Percentiles rank a stretch among this genome's conserved stretches.
Evolutionary conservation across 805 yeast genomes (phyloP).

Genomic region (Wickerhamiella musiphila): DNA sequence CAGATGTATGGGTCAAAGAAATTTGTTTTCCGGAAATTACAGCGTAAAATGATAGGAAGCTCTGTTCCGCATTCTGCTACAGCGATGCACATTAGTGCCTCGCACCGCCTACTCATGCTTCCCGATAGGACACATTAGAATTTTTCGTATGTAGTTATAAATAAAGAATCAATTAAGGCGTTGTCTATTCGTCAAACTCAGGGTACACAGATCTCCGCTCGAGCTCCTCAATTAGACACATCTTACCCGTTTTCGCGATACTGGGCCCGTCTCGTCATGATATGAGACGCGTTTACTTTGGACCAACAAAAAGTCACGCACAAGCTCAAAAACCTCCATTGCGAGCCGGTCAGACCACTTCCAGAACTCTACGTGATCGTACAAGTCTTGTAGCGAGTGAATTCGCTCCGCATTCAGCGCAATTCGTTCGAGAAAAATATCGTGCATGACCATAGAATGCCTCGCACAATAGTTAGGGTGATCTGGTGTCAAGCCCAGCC

Average conservation of each 20-base stretch:
- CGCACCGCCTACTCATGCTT: no score
- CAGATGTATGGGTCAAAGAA: no score
- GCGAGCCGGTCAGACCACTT: conserved; percentile 18
- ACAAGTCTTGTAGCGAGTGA: conserved; percentile 14
- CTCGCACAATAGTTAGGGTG: conserved; percentile 16
- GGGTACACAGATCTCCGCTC: background rate
- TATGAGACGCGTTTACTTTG: no score
- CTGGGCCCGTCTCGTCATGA: background rate
- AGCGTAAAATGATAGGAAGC: no score
- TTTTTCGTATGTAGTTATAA: background rate
- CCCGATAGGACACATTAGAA: no score
- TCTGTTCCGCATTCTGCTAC: no score
- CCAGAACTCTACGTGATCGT: conserved; percentile 17
- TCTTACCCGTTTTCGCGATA: conserved; percentile 1
- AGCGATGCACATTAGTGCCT: no score
- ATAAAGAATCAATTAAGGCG: background rate
- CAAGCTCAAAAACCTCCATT: conserved; percentile 14
- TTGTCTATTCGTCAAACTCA: background rate
- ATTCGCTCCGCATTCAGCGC: conserved; percentile 15
- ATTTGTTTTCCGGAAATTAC: no score
- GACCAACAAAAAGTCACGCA: no score
- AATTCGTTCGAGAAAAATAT: conserved; percentile 18
- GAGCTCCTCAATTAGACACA: background rate
- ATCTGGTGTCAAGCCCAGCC: conserved; percentile 13
- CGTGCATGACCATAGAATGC: conserved; percentile 17